Evolutionary conservation across 495 filamentous ascomycete genomes (phyloP).

Genomic region (Saxophila tyrrhenica): DNA sequence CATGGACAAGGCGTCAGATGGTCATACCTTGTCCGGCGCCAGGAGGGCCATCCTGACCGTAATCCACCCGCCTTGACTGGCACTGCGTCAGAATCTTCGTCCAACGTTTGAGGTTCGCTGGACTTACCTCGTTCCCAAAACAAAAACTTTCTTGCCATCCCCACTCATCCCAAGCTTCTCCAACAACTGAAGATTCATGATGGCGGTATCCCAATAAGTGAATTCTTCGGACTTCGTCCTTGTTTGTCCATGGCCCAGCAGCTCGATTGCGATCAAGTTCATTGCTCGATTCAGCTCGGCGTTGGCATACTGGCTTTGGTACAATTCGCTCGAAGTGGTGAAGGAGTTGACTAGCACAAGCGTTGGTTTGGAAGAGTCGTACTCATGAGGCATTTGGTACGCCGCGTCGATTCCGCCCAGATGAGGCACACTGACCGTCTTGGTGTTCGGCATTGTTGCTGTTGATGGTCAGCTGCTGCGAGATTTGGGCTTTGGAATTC

Average conservation of each 20-base stretch:
- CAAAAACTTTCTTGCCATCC: constrained; percentile 38
- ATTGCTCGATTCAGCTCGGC: constrained; percentile 34
- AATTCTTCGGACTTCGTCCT: constrained; percentile 32
- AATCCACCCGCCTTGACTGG: constrained; percentile 55
- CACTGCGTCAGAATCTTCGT: too few relatives aligned
- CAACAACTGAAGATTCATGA: constrained; percentile 41
- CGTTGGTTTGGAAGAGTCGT: constrained; percentile 47
- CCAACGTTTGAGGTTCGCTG: too few relatives aligned
- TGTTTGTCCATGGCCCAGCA: constrained; percentile 42
- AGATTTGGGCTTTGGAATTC: too few relatives aligned
- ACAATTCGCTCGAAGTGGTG: constrained; percentile 43
- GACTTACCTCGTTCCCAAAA: too few relatives aligned
- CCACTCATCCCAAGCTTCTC: constrained; percentile 38
- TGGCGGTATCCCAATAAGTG: constrained; percentile 44
- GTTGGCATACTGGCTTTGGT: constrained; percentile 39
- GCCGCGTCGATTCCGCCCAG: constrained; percentile 44
- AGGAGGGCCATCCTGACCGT: constrained; percentile 46
- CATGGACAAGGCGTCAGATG: neutral
- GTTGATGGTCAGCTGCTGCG: too few relatives aligned
- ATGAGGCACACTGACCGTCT: constrained; percentile 41
- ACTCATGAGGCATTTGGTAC: constrained; percentile 36
- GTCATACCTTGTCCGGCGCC: constrained; percentile 43
- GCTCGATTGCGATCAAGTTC: constrained; percentile 41
- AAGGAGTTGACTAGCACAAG: constrained; percentile 48
- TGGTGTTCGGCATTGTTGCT: constrained; percentile 19